Evolutionary conservation across 2,329 filamentous ascomycete species (phyloP).

Genomic region (Penicillium sp.): DNA sequence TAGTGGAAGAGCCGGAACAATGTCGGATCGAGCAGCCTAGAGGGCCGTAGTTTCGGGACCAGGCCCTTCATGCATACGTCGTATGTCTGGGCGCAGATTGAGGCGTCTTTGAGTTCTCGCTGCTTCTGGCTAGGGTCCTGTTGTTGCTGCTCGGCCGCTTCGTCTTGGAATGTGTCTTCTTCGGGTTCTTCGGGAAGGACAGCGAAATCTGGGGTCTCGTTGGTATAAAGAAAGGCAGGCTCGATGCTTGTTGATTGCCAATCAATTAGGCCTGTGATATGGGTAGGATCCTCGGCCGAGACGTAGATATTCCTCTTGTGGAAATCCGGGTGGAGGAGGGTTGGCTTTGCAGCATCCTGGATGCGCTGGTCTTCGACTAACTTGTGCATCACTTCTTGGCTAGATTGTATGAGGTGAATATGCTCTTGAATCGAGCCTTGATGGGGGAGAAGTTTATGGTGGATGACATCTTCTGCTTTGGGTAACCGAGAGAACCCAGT

Average conservation of each 20-base stretch:
- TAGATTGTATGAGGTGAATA: constrained; percentile 2
- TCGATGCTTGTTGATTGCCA: constrained; percentile 30
- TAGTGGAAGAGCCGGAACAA: constrained; percentile 35
- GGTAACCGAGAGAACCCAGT: constrained; percentile 25
- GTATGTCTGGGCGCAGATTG: constrained; percentile 31
- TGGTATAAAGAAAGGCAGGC: constrained; percentile 27
- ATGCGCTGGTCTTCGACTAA: constrained; percentile 4
- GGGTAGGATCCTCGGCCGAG: constrained; percentile 25
- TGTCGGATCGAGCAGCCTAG: constrained; percentile 26
- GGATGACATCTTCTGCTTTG: constrained; percentile 2
- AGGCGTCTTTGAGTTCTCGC: constrained; percentile 20
- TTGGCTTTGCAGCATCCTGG: constrained; percentile 7
- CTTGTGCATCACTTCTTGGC: constrained; percentile 4
- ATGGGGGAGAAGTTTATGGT: constrained; percentile 9
- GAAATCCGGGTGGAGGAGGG: constrained; percentile 27
- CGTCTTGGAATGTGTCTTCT: constrained; percentile 12
- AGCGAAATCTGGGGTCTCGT: constrained; percentile 30
- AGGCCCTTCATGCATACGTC: constrained; percentile 26
- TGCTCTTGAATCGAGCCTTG: constrained; percentile 10
- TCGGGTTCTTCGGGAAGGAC: constrained; percentile 12
- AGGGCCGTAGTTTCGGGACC: constrained; percentile 26
- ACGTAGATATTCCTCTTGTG: constrained; percentile 31
- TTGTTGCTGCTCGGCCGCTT: constrained; percentile 12
- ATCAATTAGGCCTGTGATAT: constrained; percentile 31
- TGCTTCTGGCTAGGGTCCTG: constrained; percentile 1